phyloP scores from a whole-genome alignment of 768 basidiomycete species.

The Tylopilus rubrobrunneus region DNA sequence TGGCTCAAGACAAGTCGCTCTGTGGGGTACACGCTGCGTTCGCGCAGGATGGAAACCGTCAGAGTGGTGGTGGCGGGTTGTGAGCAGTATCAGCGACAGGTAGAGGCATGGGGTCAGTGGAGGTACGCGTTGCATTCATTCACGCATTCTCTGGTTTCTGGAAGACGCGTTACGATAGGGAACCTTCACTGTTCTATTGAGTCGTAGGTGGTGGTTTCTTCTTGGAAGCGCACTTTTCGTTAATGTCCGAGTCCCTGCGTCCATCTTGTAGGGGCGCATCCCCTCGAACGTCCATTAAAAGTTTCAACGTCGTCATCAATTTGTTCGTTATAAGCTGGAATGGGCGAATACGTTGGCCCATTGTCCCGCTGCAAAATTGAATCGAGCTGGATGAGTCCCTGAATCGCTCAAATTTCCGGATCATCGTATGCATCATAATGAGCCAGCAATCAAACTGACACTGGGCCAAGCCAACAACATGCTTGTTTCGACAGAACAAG shows the following conservation, averaged over 20 bases:
- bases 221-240: slow-evolving; percentile 7
- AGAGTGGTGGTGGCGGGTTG: slow-evolving; percentile 67
- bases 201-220: slow-evolving; percentile 43
- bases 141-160: slow-evolving; percentile 7
- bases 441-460: slow-evolving; percentile 35
- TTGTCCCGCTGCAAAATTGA: slow-evolving; percentile 5
- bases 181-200: slow-evolving; percentile 73
- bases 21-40: slow-evolving; percentile 59
- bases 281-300: slow-evolving; percentile 9
- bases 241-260: slow-evolving; percentile 35
- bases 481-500: neutral
- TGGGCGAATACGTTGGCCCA: slow-evolving; percentile 37
- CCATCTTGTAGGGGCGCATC: slow-evolving; percentile 56
- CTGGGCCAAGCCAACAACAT: too few relatives aligned
- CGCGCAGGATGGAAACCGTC: slow-evolving; percentile 74
- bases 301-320: slow-evolving; percentile 8
- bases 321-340: slow-evolving; percentile 61
- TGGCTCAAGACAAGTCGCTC: slow-evolving; percentile 62
- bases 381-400: slow-evolving; percentile 44
- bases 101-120: slow-evolving; percentile 81
- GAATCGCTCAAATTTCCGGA: slow-evolving; percentile 58
- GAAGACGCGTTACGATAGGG: slow-evolving; percentile 35
- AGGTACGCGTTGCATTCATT: slow-evolving; percentile 39
- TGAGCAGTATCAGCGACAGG: slow-evolving; percentile 79
- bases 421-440: slow-evolving; percentile 52